A percentile compares a stretch with the other conserved stretches of the same genome.
phyloP scores from a whole-genome alignment of 352 stramenopile genomes.

The Phytophthora citricola region DNA sequence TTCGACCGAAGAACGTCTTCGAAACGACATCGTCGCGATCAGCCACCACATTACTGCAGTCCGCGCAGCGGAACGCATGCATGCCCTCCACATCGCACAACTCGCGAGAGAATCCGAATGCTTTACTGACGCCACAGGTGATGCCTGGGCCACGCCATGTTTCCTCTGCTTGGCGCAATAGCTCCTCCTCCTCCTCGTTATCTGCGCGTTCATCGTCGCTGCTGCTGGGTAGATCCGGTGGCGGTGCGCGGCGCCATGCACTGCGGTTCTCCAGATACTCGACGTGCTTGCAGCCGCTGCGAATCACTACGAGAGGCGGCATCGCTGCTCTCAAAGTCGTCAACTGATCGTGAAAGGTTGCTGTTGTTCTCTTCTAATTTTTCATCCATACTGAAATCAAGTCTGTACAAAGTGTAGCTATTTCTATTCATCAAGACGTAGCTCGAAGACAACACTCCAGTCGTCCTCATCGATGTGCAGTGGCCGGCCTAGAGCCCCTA shows the following conservation, averaged over 20 bases:
- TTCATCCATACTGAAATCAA: constrained; percentile 5
- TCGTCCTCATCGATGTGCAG: constrained; percentile 62
- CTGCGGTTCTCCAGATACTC: constrained; percentile 70
- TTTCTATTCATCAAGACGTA: constrained; percentile 37
- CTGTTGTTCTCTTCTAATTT: constrained; percentile 19
- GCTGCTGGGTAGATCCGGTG: constrained; percentile 25
- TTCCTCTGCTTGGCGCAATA: constrained; percentile 32
- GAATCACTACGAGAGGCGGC: constrained; percentile 79
- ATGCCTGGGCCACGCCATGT: constrained; percentile 12
- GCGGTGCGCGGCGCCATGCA: constrained; percentile 44
- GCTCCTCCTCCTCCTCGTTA: constrained; percentile 34
- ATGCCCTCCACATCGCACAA: constrained; percentile 56
- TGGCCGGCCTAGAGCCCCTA: constrained; percentile 48
- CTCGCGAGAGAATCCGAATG: constrained; percentile 49
- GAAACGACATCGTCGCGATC: constrained; percentile 76
- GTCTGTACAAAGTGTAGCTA: constrained; percentile 21
- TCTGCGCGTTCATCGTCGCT: constrained; percentile 33
- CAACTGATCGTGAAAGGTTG: neutral
- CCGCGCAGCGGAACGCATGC: constrained; percentile 64
- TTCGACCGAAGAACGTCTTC: constrained; percentile 82
- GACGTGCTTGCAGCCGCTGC: constrained; percentile 62
- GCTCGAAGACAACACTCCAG: constrained; percentile 60
- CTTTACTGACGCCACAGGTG: constrained; percentile 28
- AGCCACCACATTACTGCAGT: constrained; percentile 69
- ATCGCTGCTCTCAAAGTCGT: constrained; percentile 29